Evolutionary conservation across 1,139 yeast species (phyloP), one percentile per base, ranked within the genome.

Genomic region (Geotrichum cucujoidarum): DNA sequence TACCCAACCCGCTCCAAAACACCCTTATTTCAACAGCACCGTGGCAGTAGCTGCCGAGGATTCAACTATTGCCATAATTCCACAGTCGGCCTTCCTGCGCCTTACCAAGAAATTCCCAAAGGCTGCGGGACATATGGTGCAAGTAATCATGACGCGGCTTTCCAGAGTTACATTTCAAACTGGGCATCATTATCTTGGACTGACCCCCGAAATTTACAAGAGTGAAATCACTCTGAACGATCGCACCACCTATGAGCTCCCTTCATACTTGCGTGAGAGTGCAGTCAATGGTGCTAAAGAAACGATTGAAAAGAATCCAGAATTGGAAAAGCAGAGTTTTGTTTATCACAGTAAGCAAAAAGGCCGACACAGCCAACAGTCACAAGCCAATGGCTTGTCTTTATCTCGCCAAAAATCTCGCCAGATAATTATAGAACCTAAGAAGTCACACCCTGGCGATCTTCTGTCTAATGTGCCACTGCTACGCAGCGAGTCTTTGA

Each of bases 91-190:
- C 0, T 92, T 92, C 59, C 76, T 78, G 49, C 72, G 85, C 49
- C 76, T 92, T 40, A 84, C 86, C 13, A 62, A 71, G 33, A 86
- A 81, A 57, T 87, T 82, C 60, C 97, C 98, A 6, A 79, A 84
- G 55, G 87, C 96, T 0, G 83, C 97, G 0, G 86, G 97, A 0
- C 96, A 90, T 64, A 89, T 92, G 39, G 94, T 92, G 6, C 95
- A 95, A 55, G 89, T 92, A 78, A 88, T 92, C 16, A 71, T 90
- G 53, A 83, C 95, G 1, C 76, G 95, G 53, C 73, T 92, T 50
- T 88, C 88, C 63, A 78, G 95, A 58, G 97, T 92, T 7, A 90
- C 97, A 0, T 81, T 90, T 67, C 92, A 84, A 60, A 86, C 97
- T 0, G 86, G 94, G 10, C 94, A 90, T 61, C 77, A 80, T 57